Evolutionary conservation across 2,329 filamentous ascomycete species (phyloP).

Genomic region (Colletotrichum sp.): DNA sequence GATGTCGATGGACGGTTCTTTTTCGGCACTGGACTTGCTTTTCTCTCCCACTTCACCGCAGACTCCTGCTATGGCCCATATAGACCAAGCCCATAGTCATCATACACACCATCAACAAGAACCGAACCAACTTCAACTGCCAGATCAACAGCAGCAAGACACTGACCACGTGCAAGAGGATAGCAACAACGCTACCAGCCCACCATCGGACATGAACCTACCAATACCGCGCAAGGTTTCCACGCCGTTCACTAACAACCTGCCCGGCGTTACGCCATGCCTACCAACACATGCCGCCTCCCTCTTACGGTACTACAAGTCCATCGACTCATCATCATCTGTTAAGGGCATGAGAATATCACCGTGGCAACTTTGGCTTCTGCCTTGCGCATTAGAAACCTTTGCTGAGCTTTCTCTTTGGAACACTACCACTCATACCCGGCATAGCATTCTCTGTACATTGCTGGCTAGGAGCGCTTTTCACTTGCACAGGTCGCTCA

Average conservation of each 20-base stretch:
- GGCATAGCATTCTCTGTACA: slow-evolving; percentile 41
- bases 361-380: slow-evolving; percentile 47
- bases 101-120: neutral
- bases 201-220: neutral
- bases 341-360: slow-evolving; percentile 39
- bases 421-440: slow-evolving; percentile 40
- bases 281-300: slow-evolving; percentile 25
- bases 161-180: neutral
- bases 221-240: neutral
- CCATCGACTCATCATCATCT: slow-evolving; percentile 32
- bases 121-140: neutral
- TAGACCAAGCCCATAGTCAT: neutral
- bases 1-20: neutral
- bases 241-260: neutral
- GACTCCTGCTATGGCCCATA: neutral
- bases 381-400: slow-evolving; percentile 44
- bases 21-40: neutral
- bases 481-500: slow-evolving; percentile 33
- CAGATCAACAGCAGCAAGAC: neutral
- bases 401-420: slow-evolving; percentile 46
- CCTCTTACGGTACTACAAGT: slow-evolving; percentile 33
- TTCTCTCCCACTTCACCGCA: neutral
- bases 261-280: neutral
- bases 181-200: neutral
- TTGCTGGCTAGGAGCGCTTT: slow-evolving; percentile 47